These are phyloP conservation scores for Candida nitratophila DNA, from an alignment of 805 yeast genomes.

Conservation along the genomic window DNA sequence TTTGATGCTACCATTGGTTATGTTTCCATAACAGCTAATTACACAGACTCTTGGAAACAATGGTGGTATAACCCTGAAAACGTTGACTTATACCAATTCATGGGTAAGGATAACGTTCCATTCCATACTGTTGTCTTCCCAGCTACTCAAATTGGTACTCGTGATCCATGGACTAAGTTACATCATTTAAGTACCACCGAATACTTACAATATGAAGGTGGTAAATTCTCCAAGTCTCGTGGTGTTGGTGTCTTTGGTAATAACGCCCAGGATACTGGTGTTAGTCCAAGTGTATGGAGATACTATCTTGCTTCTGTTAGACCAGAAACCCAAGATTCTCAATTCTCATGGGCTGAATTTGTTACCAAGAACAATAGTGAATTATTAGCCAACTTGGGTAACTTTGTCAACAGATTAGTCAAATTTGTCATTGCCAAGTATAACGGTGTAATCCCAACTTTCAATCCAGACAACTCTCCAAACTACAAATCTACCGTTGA, in stretches of 20 bases:
- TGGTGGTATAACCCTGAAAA: conserved; percentile 97
- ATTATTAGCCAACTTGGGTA: conserved; percentile 91
- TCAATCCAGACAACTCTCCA: conserved; percentile 38
- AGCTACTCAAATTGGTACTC: conserved; percentile 81
- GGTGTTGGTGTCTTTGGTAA: conserved; percentile 98
- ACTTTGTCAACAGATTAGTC: conserved; percentile 88
- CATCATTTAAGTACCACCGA: conserved; percentile 93
- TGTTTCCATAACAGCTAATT: conserved; percentile 91
- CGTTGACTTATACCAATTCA: conserved; percentile 87
- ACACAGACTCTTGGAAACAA: conserved; percentile 69
- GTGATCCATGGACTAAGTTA: conserved; percentile 82
- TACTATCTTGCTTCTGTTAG: conserved; percentile 87
- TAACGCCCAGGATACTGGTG: conserved; percentile 89
- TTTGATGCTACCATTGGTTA: conserved; percentile 98
- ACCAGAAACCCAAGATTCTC: conserved; percentile 95
- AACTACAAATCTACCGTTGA: conserved; percentile 37
- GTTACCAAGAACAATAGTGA: conserved; percentile 91
- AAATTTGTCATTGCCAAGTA: conserved; percentile 88
- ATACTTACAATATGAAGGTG: conserved; percentile 95
- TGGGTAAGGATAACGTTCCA: conserved; percentile 99
- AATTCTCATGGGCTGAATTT: conserved; percentile 95
- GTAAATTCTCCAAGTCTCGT: conserved; percentile 97
- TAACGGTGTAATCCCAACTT: conserved; percentile 81
- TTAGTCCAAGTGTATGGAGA: conserved; percentile 94
- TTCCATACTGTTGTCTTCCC: conserved; percentile 99